phyloP scores from a whole-genome alignment of 768 basidiomycete species.

The Amanita polypyramis region DNA sequence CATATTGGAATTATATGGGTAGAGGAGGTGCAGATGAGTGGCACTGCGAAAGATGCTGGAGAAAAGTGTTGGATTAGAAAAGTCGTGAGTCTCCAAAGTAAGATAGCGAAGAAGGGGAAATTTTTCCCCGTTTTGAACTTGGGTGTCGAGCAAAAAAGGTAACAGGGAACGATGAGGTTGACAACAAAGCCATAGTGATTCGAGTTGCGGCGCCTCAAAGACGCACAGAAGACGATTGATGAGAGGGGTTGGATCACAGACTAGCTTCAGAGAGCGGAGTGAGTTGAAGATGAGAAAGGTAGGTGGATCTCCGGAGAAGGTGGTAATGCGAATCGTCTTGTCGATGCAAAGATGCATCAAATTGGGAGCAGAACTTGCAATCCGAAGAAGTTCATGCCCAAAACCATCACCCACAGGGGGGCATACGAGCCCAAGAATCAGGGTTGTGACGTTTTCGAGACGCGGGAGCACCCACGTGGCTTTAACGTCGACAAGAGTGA shows the following conservation, averaged over 20 bases:
- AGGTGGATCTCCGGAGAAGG: not conserved
- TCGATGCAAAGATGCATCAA: slow-evolving; percentile 1
- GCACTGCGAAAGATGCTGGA: slow-evolving; percentile 20
- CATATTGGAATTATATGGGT: slow-evolving; percentile 6
- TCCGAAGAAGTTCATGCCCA: not conserved
- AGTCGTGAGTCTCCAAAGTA: slow-evolving; percentile 18
- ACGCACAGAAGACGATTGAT: slow-evolving; percentile 19
- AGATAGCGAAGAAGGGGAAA: slow-evolving; percentile 25
- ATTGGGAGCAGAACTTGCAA: not conserved
- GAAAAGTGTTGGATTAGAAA: slow-evolving; percentile 12
- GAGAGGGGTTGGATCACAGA: slow-evolving; percentile 15
- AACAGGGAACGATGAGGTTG: slow-evolving; percentile 14
- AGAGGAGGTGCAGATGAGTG: slow-evolving; percentile 21
- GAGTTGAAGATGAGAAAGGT: slow-evolving; percentile 5
- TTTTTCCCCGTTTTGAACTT: slow-evolving; percentile 12
- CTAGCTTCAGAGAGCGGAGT: slow-evolving; percentile 20
- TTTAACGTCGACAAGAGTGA: slow-evolving; percentile 14
- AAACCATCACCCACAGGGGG: not conserved
- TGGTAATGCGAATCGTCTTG: not conserved
- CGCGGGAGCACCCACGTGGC: slow-evolving; percentile 12
- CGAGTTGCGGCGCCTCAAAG: slow-evolving; percentile 17
- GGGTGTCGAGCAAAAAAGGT: slow-evolving; percentile 14
- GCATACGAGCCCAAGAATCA: slow-evolving; percentile 9
- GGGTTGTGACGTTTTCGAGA: slow-evolving; percentile 21
- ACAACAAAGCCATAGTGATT: slow-evolving; percentile 25